phyloP scores from a whole-genome alignment of 129 eudicot species.

The Sambucus nigra region DNA sequence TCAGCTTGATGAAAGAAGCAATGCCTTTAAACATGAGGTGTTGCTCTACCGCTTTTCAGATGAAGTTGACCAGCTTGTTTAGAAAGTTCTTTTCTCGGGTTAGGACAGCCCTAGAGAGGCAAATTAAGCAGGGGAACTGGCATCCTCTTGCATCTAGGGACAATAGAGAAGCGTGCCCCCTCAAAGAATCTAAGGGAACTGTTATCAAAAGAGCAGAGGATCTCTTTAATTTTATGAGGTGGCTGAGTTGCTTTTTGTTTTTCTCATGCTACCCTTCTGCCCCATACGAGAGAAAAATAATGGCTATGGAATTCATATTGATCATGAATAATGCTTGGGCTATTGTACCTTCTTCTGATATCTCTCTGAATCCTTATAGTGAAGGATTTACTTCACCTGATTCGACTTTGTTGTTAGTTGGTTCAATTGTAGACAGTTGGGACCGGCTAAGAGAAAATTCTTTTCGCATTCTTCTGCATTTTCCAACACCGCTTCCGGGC shows the following conservation, averaged over 20 bases:
- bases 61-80: constrained; percentile 91
- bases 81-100: constrained; percentile 91
- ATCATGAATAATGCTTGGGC: constrained; percentile 75
- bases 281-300: constrained; percentile 91
- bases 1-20: constrained; percentile 79
- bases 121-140: constrained; percentile 66
- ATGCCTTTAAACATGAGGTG: constrained; percentile 92
- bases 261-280: constrained; percentile 97
- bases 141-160: constrained; percentile 36
- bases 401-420: constrained; percentile 72
- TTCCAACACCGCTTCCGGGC: constrained; percentile 97
- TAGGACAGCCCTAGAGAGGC: constrained; percentile 83
- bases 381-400: constrained; percentile 54
- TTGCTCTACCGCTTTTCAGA: constrained; percentile 86
- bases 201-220: constrained; percentile 42
- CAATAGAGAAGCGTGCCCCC: constrained; percentile 11
- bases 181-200: constrained; percentile 18
- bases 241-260: constrained; percentile 80
- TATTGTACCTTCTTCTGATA: constrained; percentile 37
- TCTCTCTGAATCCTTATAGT: constrained; percentile 56
- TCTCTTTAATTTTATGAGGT: constrained; percentile 65
- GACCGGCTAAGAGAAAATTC: constrained; percentile 84
- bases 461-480: constrained; percentile 63
- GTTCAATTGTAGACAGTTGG: constrained; percentile 97
- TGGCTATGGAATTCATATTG: constrained; percentile 91